These are phyloP conservation scores for Colletotrichum shisoi DNA, from an alignment of 2,329 filamentous ascomycete species.

Conservation along the genomic window DNA sequence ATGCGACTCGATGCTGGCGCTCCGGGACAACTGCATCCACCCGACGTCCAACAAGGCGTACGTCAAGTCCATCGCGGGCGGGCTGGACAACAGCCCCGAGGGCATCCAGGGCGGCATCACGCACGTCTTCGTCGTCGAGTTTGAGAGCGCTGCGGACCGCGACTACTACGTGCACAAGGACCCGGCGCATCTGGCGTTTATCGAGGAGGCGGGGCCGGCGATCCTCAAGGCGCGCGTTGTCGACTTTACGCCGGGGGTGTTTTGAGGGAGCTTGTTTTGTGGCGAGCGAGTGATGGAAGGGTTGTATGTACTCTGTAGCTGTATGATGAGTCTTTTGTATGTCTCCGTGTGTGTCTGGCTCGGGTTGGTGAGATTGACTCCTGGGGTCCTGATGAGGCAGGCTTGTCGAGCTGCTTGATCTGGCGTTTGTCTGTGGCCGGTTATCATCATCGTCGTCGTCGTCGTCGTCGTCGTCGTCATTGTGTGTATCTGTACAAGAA, in stretches of 20 bases:
- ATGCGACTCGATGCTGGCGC: constrained; percentile 52
- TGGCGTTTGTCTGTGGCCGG: no score
- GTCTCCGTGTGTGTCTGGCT: no score
- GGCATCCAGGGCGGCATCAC: constrained; percentile 68
- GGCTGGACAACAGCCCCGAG: constrained; percentile 69
- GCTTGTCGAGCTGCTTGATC: no score
- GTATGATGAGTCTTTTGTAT: no score
- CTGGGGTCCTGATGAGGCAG: no score
- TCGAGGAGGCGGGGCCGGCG: constrained; percentile 57
- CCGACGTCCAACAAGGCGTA: constrained; percentile 67
- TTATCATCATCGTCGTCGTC: no score
- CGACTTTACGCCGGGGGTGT: constrained; percentile 65
- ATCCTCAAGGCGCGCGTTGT: constrained; percentile 65
- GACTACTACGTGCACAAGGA: constrained; percentile 74
- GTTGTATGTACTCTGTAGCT: not conserved
- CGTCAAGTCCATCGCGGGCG: constrained; percentile 65
- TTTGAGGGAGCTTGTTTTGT: constrained; percentile 3
- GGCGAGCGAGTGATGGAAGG: not conserved
- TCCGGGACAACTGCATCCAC: constrained; percentile 69
- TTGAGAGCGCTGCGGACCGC: constrained; percentile 68
- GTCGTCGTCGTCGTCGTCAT: no score
- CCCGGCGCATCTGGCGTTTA: constrained; percentile 68
- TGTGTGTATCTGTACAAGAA: no score
- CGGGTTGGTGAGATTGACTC: no score
- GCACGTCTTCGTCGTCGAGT: constrained; percentile 75